Evolutionary conservation across 192 early-diverging fungal species (phyloP).

Genomic region (Spizellomyces punctatus): DNA sequence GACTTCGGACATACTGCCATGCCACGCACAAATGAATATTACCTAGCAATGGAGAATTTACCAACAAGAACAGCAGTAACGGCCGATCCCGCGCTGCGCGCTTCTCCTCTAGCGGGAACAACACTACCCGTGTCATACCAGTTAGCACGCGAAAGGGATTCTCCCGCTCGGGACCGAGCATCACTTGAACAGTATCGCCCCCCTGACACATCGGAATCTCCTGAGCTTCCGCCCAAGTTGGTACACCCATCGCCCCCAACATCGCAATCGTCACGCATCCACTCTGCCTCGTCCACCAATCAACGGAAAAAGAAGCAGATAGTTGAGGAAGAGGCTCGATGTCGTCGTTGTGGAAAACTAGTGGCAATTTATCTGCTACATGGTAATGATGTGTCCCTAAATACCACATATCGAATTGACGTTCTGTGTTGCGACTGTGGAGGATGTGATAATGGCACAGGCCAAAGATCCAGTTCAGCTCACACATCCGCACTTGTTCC

Average conservation of each 20-base stretch:
- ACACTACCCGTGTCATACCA: neutral
- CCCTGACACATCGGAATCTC: neutral
- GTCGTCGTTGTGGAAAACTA: slow-evolving; percentile 2
- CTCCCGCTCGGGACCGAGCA: neutral
- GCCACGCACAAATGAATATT: neutral
- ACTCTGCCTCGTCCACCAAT: neutral
- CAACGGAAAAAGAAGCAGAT: slow-evolving; percentile 12
- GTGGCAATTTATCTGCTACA: slow-evolving; percentile 25
- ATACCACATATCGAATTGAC: slow-evolving; percentile 13
- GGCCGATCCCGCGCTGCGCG: neutral
- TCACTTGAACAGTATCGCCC: neutral
- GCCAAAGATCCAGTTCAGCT: neutral
- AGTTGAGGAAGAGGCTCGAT: slow-evolving; percentile 25
- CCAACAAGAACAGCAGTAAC: neutral
- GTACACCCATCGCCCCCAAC: neutral
- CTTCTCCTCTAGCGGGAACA: neutral
- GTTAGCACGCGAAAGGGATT: neutral
- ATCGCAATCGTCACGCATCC: neutral
- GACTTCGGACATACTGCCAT: slow-evolving; percentile 26
- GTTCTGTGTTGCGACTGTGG: slow-evolving; percentile 14
- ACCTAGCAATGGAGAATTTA: neutral
- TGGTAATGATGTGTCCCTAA: slow-evolving; percentile 5
- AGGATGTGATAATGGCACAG: neutral
- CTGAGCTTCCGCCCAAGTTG: no score
- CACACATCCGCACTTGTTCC: slow-evolving; percentile 10